Evolutionary conservation across 2,329 filamentous ascomycete genomes (phyloP).

Genomic region (Talaromyces piceae): DNA sequence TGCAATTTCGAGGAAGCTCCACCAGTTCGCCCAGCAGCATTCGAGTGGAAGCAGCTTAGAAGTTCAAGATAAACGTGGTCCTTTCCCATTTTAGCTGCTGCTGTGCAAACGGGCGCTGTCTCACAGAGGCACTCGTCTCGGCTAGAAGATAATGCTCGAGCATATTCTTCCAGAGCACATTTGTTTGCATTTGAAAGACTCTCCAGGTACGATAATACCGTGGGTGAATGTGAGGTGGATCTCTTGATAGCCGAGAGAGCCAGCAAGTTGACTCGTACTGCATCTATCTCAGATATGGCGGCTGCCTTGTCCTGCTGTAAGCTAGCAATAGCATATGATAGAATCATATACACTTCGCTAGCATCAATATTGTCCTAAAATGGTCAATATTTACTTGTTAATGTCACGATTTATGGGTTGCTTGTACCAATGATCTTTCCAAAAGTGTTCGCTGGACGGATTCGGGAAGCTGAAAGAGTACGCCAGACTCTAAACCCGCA

Average conservation of each 20-base stretch:
- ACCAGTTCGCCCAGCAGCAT: not conserved
- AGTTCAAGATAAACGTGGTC: conserved; percentile 5
- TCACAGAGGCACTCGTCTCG: not conserved
- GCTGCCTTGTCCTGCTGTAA: conserved; percentile 12
- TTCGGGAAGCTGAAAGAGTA: conserved; percentile 18
- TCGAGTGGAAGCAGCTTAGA: conserved; percentile 1
- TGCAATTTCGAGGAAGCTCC: conserved; percentile 4
- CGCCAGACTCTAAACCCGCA: conserved; percentile 17
- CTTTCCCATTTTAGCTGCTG: not conserved
- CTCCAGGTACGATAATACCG: not conserved
- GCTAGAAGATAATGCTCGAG: not conserved
- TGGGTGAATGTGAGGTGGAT: not conserved
- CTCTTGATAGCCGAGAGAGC: conserved; percentile 19
- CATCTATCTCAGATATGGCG: conserved; percentile 10
- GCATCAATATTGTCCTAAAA: conserved; percentile 16
- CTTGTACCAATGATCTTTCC: conserved; percentile 33
- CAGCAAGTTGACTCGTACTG: conserved; percentile 17
- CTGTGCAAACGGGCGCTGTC: not conserved
- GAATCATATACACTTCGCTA: conserved; percentile 15
- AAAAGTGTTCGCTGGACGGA: conserved; percentile 23
- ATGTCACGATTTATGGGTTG: not conserved
- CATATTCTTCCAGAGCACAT: conserved; percentile 1
- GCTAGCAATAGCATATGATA: conserved; percentile 19
- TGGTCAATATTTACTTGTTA: conserved; percentile 11
- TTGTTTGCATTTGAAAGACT: not conserved